Evolutionary conservation across 2,329 filamentous ascomycete species (phyloP), one percentile per base, ranked within the genome.

Genomic region (Venturia effusa): DNA sequence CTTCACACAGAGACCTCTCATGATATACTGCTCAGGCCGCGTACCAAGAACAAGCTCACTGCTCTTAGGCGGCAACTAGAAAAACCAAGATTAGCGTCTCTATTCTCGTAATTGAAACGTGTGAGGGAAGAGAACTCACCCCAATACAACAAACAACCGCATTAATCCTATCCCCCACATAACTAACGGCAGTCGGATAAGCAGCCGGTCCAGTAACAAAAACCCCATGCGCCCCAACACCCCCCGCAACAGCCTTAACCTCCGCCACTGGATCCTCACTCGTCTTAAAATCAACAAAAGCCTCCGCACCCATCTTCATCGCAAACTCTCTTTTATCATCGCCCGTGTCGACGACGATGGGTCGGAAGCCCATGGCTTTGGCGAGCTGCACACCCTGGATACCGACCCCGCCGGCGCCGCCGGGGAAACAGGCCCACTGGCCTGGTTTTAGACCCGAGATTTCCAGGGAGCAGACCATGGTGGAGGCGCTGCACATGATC

Each of bases 401-500:
- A 3, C 83, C 83, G 3, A 85, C 83, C 43, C 80, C 81, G 10
- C 83, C 79, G 22, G 78, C 83, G 0, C 80, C 81, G 19, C 81
- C 81, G 4, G 80, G 80, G 66, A 84, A 82, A 19, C 80, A 78
- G 0, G 81, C 80, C 80, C 80, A 85, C 61, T 84, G 74, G 11
- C 82, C 80, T 0, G 82, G 73, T 64, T 74, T 74, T 4, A 84
- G 72, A 1, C 74, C 76, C 0, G 79, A 80, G 48, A 83, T 79
- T 15, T 79, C 76, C 61, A 86, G 73, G 1, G 82, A 81, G 2
- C 81, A 78, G 70, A 85, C 83, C 66, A 85, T 82, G 1, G 84
- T 86, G 7, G 78, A 80, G 0, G 81, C 82, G 54, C 75, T 79
- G 71, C 82, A 84, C 80, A 84, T 83, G 61, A 84, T 77, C 0